Conservation (phyloP, 208 protist species). For the Leptomonas pyrrhocoris region DNA sequence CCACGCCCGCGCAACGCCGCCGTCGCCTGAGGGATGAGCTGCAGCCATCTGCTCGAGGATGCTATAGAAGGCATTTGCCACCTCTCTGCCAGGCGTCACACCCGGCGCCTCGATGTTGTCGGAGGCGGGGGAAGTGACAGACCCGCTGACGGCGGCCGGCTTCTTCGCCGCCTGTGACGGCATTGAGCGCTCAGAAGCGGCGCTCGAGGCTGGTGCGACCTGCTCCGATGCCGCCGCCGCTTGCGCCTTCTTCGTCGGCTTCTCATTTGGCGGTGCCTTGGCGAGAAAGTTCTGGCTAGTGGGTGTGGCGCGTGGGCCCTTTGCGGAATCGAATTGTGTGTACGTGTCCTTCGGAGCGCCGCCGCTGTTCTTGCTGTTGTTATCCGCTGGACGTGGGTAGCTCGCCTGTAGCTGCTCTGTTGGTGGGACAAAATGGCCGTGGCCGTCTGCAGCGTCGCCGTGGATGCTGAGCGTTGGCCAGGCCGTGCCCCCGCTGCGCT, state of each 20-base stretch:
- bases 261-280: not conserved
- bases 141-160: not conserved
- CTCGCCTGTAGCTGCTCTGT: slow-evolving; percentile 33
- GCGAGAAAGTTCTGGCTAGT: not conserved
- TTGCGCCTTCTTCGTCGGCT: not conserved
- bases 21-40: not conserved
- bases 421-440: slow-evolving; percentile 45
- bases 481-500: slow-evolving; percentile 28
- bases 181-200: slow-evolving; percentile 2
- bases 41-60: slow-evolving; percentile 18
- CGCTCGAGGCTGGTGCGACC: not conserved
- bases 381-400: slow-evolving; percentile 4
- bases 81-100: not conserved
- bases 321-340: not conserved
- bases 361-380: not conserved
- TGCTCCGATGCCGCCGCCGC: not conserved
- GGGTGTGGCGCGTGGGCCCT: not conserved
- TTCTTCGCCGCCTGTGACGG: slow-evolving; percentile 1
- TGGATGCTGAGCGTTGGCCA: slow-evolving; percentile 32
- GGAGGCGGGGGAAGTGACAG: not conserved
- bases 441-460: slow-evolving; percentile 1
- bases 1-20: slow-evolving; percentile 34
- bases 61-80: slow-evolving; percentile 27
- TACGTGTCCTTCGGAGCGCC: not conserved
- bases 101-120: not conserved